Evolutionary conservation across 2,329 filamentous ascomycete species (phyloP).

Genomic region (Aspergillus ochraceus): DNA sequence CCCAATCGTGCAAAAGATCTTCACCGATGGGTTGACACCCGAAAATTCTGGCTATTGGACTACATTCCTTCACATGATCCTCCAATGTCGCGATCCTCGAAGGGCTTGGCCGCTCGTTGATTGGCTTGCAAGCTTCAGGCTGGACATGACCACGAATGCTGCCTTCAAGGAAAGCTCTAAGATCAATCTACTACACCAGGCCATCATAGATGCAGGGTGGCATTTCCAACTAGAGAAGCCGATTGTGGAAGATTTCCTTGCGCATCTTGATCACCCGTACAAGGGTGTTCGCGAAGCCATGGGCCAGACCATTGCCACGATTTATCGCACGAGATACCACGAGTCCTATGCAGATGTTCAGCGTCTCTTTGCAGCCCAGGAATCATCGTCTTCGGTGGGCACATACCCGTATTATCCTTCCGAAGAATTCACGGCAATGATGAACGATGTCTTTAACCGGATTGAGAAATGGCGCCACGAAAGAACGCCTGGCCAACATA

Average conservation of each 20-base stretch:
- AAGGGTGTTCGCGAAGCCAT: constrained; percentile 96
- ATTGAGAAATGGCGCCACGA: constrained; percentile 87
- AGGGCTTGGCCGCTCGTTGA: constrained; percentile 83
- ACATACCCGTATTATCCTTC: constrained; percentile 78
- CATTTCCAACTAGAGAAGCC: constrained; percentile 90
- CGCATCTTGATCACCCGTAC: constrained; percentile 94
- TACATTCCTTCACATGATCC: constrained; percentile 83
- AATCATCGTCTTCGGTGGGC: constrained; percentile 76
- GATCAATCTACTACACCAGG: constrained; percentile 84
- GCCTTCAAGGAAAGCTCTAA: constrained; percentile 99
- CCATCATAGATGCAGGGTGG: constrained; percentile 87
- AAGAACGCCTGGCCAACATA: constrained; percentile 83
- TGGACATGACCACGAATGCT: constrained; percentile 93
- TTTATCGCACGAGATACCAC: constrained; percentile 89
- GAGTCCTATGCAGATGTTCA: constrained; percentile 85
- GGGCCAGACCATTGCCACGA: constrained; percentile 81
- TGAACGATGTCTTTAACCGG: constrained; percentile 73
- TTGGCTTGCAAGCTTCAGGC: constrained; percentile 76
- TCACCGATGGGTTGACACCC: constrained; percentile 88
- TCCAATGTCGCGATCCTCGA: constrained; percentile 87
- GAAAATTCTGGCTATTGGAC: constrained; percentile 96
- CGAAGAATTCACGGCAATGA: constrained; percentile 69
- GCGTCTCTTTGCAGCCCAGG: constrained; percentile 75
- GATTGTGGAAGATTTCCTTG: constrained; percentile 83
- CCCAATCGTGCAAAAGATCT: constrained; percentile 80